Evolutionary conservation across 371 early-diverging fungal genomes (phyloP), one percentile per base, ranked within the genome.

Genomic region (Syncephalis plumigaleata): DNA sequence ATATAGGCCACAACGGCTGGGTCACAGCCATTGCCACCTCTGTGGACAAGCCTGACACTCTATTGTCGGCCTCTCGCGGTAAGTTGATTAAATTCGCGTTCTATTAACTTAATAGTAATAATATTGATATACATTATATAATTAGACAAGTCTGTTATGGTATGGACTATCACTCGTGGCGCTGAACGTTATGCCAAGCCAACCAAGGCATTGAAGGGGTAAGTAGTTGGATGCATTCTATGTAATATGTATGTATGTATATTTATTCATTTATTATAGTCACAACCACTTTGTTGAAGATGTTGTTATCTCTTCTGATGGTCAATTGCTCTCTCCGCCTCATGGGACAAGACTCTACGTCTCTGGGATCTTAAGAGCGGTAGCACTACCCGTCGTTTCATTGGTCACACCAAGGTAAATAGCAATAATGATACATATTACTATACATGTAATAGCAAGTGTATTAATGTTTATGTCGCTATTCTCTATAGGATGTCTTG

Each of bases 251-350:
- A 9, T 45, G n/a, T n/a, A n/a, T n/a, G n/a, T n/a, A 48, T 16
- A 46, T 15, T 15, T 15, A 9, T 17, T 48, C 9, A 9, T 13
- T 13, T 38, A n/a, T n/a, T 53, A 47, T 53, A 67, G 97, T 64
- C 98, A 97, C 84, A 93, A 91, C 81, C 89, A 90, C 86, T 92
- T 94, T 62, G 84, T 97, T 55, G 77, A 86, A 66, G 97, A 97
- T 67, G 76, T 97, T 60, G 91, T 80, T 60, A 81, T 97, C 74
- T 91, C 92, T 56, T 87, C 90, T 47, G 95, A 97, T 64, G 98
- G 94, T 64, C 88, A 88, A 73, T 94, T 65, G 94, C 90, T 53
- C 73, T 94, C 57, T 90, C 95, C 42, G 91, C 93, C 57, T 93
- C 94, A 42, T 94, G 95, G 95, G 96, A 96, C 73, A 89, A 92